Evolutionary conservation across 2,329 filamentous ascomycete species (phyloP).

Genomic region (Emergomyces pasteurianus): DNA sequence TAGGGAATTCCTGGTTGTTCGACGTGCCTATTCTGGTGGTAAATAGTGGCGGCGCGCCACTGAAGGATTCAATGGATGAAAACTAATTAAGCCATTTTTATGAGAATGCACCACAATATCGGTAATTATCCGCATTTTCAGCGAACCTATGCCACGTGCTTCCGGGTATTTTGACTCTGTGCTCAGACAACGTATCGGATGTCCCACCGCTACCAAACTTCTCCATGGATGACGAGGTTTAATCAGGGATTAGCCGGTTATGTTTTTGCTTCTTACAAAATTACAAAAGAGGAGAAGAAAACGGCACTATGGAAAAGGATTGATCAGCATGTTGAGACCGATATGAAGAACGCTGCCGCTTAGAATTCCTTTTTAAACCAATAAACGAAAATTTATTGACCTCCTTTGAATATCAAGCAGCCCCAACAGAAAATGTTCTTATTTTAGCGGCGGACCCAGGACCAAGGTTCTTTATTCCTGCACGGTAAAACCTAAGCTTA

Average conservation of each 20-base stretch:
- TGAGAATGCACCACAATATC: constrained; percentile 13
- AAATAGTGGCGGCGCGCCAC: background rate
- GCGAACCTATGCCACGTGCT: constrained; percentile 6
- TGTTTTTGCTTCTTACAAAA: constrained; percentile 64
- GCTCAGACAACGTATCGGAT: too few species aligned
- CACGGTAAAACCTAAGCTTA: too few species aligned
- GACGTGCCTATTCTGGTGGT: background rate
- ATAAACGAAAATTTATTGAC: too few species aligned
- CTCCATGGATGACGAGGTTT: too few species aligned
- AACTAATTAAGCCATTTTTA: constrained; percentile 16
- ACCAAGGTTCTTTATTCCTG: too few species aligned
- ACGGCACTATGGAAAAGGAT: background rate
- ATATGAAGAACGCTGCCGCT: background rate
- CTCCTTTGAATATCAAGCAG: too few species aligned
- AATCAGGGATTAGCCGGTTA: constrained; percentile 47
- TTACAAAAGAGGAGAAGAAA: constrained; percentile 19
- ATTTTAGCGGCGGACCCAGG: too few species aligned
- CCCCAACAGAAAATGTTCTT: too few species aligned
- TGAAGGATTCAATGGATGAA: constrained; percentile 19
- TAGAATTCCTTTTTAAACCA: background rate
- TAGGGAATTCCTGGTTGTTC: constrained; percentile 29
- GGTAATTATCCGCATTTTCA: constrained; percentile 11
- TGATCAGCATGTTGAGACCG: background rate
- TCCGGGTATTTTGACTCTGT: background rate
- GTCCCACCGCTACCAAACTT: too few species aligned